Evolutionary conservation across 2,329 filamentous ascomycete species (phyloP), one percentile per base, ranked within the genome.

Genomic region (Penicillium fuscoglaucum): DNA sequence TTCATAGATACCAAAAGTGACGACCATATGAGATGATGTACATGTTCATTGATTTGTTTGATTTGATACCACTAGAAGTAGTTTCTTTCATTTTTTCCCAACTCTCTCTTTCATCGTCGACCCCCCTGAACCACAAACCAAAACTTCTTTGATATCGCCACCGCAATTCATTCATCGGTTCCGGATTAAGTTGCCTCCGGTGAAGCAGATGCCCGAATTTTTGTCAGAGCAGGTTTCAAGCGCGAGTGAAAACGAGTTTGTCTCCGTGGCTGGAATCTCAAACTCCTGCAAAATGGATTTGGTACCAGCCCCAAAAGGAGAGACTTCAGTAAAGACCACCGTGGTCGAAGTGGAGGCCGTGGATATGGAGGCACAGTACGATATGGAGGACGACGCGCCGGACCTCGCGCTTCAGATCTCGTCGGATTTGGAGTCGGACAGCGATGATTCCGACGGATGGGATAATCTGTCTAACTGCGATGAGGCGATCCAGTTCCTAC

Each of bases 391-490:
- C 52, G 60, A 68, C 53, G 60, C 66, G 53, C 72, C 69, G 60
- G 65, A 62, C 39, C 59, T 65, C 52, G 66, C 70, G 54, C 57
- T 72, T 53, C 68, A 71, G 28, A 70, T 73, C 55, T 68, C 72
- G 50, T 75, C 72, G 15, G 71, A 75, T 35, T 69, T 68, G 49
- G 73, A 74, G 56, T 68, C 69, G 9, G 69, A 73, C 40, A 74
- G 74, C 57, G 74, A 75, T 54, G 70, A 67, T 57, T 71, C 70
- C 39, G 75, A 76, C 33, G 69, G 81, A 13, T 88, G 85, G 85
- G 86, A 88, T 66, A 83, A 82, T 6, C 83, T 87, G 63, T 88
- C 85, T 28, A 74, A 89, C 2, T 86, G 86, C 61, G 85, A 85
- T 61, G 86, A 88, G 66, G 79, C 82, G 35, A 77, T 89, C 53